A percentile compares a stretch with the other conserved stretches of the same genome.
These are phyloP conservation scores for Claviceps sp. DNA, from an alignment of 2,329 filamentous ascomycete species.

Conservation along the genomic window DNA sequence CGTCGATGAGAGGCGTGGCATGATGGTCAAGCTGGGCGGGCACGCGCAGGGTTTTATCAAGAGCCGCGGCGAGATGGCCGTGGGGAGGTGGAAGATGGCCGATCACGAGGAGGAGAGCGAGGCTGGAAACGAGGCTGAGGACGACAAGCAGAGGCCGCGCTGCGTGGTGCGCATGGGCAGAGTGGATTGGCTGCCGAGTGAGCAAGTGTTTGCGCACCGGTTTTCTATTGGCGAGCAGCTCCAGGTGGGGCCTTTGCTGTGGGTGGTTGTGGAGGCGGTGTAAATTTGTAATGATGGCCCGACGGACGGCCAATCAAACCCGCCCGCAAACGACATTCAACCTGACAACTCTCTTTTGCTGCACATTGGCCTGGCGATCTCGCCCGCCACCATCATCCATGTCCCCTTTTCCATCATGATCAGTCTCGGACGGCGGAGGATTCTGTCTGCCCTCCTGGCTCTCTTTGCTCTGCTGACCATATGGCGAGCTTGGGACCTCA, in stretches of 20 bases:
- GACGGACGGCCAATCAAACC: conserved; percentile 11
- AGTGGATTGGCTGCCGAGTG: background rate
- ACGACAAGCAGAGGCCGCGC: conserved; percentile 1
- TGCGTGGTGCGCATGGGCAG: conserved; percentile 25
- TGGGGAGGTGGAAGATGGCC: conserved; percentile 40
- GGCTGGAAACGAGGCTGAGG: background rate
- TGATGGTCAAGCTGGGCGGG: conserved; percentile 39
- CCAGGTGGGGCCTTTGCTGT: conserved; percentile 1
- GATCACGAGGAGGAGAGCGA: background rate
- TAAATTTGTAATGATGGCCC: background rate
- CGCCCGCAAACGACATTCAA: background rate
- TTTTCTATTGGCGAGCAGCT: conserved; percentile 3
- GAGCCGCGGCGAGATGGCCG: conserved; percentile 25
- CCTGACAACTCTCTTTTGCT: background rate
- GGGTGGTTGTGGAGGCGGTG: conserved; percentile 8
- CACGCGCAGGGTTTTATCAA: conserved; percentile 43
- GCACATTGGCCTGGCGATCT: background rate
- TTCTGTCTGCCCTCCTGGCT: conserved; percentile 2
- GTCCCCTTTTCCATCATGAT: conserved; percentile 3
- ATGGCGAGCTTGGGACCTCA: conserved; percentile 5
- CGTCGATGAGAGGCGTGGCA: conserved; percentile 22
- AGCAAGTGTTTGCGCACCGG: conserved; percentile 3
- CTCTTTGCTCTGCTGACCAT: conserved; percentile 4
- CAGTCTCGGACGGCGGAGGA: conserved; percentile 5
- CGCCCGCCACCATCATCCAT: background rate